A percentile compares a stretch with the other conserved stretches of the same genome.
Evolutionary conservation across 495 filamentous ascomycete species (phyloP).

Genomic region (Trichoderma erinaceum): DNA sequence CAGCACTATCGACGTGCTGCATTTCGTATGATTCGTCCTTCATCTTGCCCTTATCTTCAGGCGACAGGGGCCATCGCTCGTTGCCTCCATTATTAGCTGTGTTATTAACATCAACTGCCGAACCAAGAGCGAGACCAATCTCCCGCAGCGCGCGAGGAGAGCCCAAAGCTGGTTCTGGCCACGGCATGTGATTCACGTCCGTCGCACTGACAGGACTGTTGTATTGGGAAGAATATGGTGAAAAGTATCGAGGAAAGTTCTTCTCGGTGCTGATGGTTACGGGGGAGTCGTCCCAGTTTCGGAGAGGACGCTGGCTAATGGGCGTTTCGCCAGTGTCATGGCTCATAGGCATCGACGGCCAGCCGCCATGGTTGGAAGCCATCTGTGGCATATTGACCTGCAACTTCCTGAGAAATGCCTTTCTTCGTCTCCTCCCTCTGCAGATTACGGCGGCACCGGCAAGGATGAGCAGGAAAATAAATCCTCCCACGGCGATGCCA

Average conservation of each 20-base stretch:
- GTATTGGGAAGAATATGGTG: constrained; percentile 41
- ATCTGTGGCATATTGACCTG: constrained; percentile 25
- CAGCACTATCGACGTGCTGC: constrained; percentile 24
- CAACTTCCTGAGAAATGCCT: constrained; percentile 37
- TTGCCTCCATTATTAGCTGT: constrained; percentile 23
- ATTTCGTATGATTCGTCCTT: constrained; percentile 30
- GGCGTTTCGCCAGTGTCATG: constrained; percentile 45
- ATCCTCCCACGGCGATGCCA: constrained; percentile 44
- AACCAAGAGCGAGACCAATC: constrained; percentile 33
- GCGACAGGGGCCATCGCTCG: constrained; percentile 15
- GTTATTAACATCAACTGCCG: constrained; percentile 27
- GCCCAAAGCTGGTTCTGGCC: constrained; percentile 21
- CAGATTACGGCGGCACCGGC: constrained; percentile 41
- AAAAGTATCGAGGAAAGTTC: constrained; percentile 42
- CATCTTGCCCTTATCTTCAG: constrained; percentile 29
- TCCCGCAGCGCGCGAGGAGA: constrained; percentile 23
- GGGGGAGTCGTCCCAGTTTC: constrained; percentile 43
- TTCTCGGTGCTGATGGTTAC: constrained; percentile 34
- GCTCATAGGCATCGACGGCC: constrained; percentile 26
- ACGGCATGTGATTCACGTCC: constrained; percentile 27
- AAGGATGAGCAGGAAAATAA: constrained; percentile 38
- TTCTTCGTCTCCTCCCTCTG: constrained; percentile 43
- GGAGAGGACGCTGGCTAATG: constrained; percentile 40
- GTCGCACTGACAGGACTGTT: constrained; percentile 40
- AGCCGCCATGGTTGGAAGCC: constrained; percentile 20